Base-by-base conservation (phyloP, 1,284 basidiomycete species). In the Schizophyllum amplum region DNA sequence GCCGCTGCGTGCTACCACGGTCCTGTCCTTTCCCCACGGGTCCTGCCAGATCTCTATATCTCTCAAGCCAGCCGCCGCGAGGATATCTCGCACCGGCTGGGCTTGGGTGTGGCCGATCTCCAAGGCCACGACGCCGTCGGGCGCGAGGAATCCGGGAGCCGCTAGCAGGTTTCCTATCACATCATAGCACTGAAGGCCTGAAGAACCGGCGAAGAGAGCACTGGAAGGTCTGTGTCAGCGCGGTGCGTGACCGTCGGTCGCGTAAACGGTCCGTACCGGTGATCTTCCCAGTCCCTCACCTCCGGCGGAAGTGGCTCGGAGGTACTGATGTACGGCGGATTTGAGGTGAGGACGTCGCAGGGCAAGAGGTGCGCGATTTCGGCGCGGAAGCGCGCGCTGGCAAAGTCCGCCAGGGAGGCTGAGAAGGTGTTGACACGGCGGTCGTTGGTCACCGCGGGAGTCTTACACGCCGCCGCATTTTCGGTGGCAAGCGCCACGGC, bases 271-370 rank as follows among this genome's bases (percentile, higher is more conserved):
- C 33, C 33, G 11, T 42, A 42, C 33, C 33, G 33, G 17, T 17
- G 11, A 17, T 94, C 91, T 71, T 98, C 95, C 67, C 81, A 91
- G 55, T 81, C 75, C 51, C 73, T 81, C 51, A 98, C 94, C 46
- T 83, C 86, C 20, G 66, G 60, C 4, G 87, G 80, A 23, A 96
- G 79, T 15, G 67, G 59, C 58, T 90, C 86, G 27, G 69, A 60
- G 55, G 68, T 75, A 22, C 92, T 76, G 64, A 98, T 92, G 72
- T 97, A 97, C 5, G 94, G 94, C n/a, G 94, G 94, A 70, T 97
- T 98, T 11, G 90, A 86, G 5, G 92, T 92, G 63, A 98, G 72
- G 57, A 97, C 70, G 70, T 94, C 85, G 69, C 87, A 86, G 2
- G 84, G 78, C 15, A 73, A 73, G 47, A 65, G 59, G 59, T 78